Base-by-base conservation (phyloP, 768 basidiomycete genomes). In the Trametes sanguinea region DNA sequence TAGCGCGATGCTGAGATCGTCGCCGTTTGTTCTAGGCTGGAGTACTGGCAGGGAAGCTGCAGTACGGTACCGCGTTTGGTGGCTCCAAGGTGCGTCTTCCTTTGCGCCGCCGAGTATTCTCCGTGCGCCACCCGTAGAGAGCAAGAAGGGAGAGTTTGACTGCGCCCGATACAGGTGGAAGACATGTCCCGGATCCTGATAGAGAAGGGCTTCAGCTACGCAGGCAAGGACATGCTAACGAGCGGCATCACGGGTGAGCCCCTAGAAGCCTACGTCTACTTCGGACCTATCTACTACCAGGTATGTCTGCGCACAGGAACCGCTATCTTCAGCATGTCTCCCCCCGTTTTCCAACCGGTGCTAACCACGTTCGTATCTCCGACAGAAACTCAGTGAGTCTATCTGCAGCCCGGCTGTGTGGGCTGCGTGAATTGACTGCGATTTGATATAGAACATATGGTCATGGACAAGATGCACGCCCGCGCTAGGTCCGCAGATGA, bases 381-480 rank as follows among this genome's bases (percentile, higher is more conserved):
- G 35, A 63, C 76, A 95, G 92, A 97, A 97, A 88, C 83, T 98
- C 59, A 98, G 95, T 97, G 75, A 80, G 92, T 75, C 29, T 33
- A 43, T 52, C 32, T 60, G 51, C 17, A 33, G 35, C 44, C 54
- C 27, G 7, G 40, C 42, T 32, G 11, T 50, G 39, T 42, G 16
- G 32, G 32, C 48, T 16, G 50, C 45, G 47, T 52, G 33, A 42
- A 37, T 60, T 69, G 46, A 68, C 11, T 40, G 40, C 47, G 33
- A 29, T 56, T 53, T 63, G 54, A 57, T 52, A 43, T 67, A 91
- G 88, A 95, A 80, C 95, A 96, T 78, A 98, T 98, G 96, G 96
- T 98, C 53, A 91, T 98, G 89, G 97, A 99, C 82, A 99, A 99
- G 81, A 99, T 99, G 97, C 97, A 99, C 69, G 97, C 97, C 66